Evolutionary conservation across 306 rosid genomes (phyloP), one percentile per base, ranked within the genome.

Genomic region (Potentilla sterilis): DNA sequence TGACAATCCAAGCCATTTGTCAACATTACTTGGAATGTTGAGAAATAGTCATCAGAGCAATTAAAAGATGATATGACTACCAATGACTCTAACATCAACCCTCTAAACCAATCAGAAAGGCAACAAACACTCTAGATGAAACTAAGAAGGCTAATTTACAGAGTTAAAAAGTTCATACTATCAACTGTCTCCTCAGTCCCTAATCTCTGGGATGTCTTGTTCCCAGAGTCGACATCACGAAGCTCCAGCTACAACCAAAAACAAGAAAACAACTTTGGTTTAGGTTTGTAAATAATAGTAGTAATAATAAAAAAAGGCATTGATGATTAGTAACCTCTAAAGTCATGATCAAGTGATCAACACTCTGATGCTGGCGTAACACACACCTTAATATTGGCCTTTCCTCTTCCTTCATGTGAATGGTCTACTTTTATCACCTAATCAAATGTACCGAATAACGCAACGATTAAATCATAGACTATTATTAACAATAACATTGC

Each of bases 331-430:
- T 68, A 69, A 49, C 13, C 4, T 12, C 28, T 10, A 9, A 38
- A n/a, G n/a, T n/a, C n/a, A n/a, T n/a, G n/a, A n/a, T n/a, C n/a
- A n/a, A n/a, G n/a, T n/a, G n/a, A n/a, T n/a, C n/a, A n/a, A n/a
- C 3, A 32, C 3, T 11, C 49, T 16, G n/a, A 63, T 2, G 11
- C 5, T 1, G n/a, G 21, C 2, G 57, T 8, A 72, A 28, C 72
- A 77, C 72, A 77, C 78, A 94, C 97, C 97, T 95, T 95, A 59
- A 92, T 85, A 2, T 90, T 88, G 75, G 98, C 98, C 86, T 95
- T 95, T 71, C 98, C 98, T 84, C 98, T 86, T 83, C 98, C 98
- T 90, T 95, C 98, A 59, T 92, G 97, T 75, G 97, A 86, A 76
- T 90, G 98, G 0, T 95, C 98, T 1, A 87, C 97, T 90, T 83